phyloP scores from a whole-genome alignment of 2,329 filamentous ascomycete species.

The Coniochaeta sp. region DNA sequence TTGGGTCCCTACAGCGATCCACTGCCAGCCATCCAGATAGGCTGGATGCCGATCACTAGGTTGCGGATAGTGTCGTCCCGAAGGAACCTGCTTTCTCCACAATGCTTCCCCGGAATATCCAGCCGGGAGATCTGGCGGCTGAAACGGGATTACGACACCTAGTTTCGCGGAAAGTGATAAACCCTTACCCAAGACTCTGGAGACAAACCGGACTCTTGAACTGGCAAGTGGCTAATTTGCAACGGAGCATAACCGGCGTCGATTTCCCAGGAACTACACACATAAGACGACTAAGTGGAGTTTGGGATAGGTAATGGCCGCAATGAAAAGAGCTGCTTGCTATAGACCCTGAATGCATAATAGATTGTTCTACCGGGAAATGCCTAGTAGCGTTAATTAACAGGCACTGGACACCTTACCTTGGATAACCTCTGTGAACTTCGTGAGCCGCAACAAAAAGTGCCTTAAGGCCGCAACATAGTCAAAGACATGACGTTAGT shows the following conservation, averaged over 20 bases:
- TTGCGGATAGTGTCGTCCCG: neutral
- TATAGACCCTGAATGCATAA: neutral
- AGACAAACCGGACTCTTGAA: neutral
- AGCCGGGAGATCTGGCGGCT: neutral
- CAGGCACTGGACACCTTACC: too few relatives aligned
- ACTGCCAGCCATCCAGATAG: too few relatives aligned
- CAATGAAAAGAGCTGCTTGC: neutral
- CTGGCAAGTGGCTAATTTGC: neutral
- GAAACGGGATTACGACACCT: neutral
- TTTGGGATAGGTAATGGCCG: too few relatives aligned
- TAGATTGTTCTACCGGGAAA: neutral
- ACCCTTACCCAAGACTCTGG: neutral
- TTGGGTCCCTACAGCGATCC: too few relatives aligned
- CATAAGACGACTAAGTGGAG: too few relatives aligned
- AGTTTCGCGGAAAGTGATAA: neutral
- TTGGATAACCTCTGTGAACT: too few relatives aligned
- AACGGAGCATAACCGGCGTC: too few relatives aligned
- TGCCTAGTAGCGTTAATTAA: neutral
- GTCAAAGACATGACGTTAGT: neutral
- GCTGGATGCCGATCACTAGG: neutral
- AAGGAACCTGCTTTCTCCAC: neutral
- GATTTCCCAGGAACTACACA: too few relatives aligned
- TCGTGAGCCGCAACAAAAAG: too few relatives aligned
- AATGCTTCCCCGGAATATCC: neutral
- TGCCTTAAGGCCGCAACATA: neutral